phyloP scores from a whole-genome alignment of 2,329 filamentous ascomycete species.

The Graphium sp. region DNA sequence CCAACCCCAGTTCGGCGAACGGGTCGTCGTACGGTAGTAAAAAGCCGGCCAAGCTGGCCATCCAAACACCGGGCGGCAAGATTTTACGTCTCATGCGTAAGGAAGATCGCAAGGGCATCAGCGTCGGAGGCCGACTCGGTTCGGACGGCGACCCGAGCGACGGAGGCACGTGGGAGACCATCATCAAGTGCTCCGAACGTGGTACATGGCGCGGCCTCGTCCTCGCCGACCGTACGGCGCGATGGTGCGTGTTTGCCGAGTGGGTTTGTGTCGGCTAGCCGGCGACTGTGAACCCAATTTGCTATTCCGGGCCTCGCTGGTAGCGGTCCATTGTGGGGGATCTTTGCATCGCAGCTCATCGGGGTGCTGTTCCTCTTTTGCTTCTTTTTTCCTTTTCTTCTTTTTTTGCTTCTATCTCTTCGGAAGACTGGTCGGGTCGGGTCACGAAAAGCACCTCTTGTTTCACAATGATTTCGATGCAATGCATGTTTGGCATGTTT shows the following conservation, averaged over 20 bases:
- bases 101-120: constrained; percentile 45
- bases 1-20: constrained; percentile 35
- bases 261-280: constrained; percentile 58
- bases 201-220: constrained; percentile 72
- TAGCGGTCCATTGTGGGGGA: background rate
- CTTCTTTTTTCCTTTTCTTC: background rate
- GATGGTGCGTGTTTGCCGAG: constrained; percentile 88
- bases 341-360: background rate
- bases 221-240: constrained; percentile 63
- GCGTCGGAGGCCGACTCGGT: constrained; percentile 21
- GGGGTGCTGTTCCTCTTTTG: background rate
- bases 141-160: constrained; percentile 39
- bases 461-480: too few relatives aligned
- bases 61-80: constrained; percentile 87
- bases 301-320: constrained; percentile 1
- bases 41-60: constrained; percentile 90
- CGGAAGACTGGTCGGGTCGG: background rate
- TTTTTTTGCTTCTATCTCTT: background rate
- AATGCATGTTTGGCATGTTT: too few relatives aligned
- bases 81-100: constrained; percentile 79
- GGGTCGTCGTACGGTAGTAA: constrained; percentile 35
- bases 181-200: constrained; percentile 75
- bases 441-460: too few relatives aligned
- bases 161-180: constrained; percentile 72
- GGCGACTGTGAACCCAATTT: background rate